phyloP scores from a whole-genome alignment of 306 rosid species.

The Mimosa pudica region DNA sequence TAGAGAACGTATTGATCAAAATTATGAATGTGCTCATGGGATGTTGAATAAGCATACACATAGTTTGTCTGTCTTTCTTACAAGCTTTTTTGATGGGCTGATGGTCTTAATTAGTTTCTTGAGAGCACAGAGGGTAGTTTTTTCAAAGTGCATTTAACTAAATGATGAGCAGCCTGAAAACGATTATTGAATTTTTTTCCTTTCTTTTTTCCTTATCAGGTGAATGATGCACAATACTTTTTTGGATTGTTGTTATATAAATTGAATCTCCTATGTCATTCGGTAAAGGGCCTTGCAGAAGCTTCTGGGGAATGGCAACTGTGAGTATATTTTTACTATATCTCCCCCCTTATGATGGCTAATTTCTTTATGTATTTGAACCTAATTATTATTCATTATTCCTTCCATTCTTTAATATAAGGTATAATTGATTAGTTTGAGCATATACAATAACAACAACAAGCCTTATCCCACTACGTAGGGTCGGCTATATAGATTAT shows the following conservation, averaged over 20 bases:
- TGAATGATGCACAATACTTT: conserved; percentile 71
- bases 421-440: no score
- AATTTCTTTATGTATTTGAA: neutral
- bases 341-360: neutral
- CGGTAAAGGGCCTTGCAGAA: conserved; percentile 77
- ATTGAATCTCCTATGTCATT: conserved; percentile 65
- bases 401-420: no score
- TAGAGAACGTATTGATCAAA: no score
- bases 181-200: neutral
- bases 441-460: no score
- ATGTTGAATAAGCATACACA: neutral
- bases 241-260: conserved; percentile 76
- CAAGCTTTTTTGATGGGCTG: neutral
- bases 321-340: conserved; percentile 44
- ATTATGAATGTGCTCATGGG: neutral
- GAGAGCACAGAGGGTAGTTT: no score
- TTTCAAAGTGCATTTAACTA: neutral
- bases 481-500: neutral
- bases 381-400: no score
- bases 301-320: conserved; percentile 87
- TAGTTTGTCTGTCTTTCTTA: neutral
- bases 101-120: no score
- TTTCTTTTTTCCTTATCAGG: conserved; percentile 48
- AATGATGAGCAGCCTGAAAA: neutral
- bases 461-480: no score